phyloP scores from a whole-genome alignment of 2,329 filamentous ascomycete species.

The Oidium heveae region DNA sequence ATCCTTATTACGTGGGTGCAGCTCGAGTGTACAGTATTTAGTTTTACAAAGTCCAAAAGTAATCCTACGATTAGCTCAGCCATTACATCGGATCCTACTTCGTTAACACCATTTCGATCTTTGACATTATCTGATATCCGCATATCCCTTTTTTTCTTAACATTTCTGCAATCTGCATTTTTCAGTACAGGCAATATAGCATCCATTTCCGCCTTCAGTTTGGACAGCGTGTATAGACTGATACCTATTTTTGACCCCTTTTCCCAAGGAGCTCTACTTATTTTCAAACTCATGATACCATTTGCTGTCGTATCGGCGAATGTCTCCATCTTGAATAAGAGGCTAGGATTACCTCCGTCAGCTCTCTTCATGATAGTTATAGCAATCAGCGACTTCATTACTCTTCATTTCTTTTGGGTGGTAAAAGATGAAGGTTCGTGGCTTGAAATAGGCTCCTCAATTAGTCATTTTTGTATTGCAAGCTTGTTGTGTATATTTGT shows the following conservation, averaged over 20 bases:
- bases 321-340: constrained; percentile 72
- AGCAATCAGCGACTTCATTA: constrained; percentile 73
- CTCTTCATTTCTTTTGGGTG: constrained; percentile 92
- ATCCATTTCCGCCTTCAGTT: constrained; percentile 74
- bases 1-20: constrained; percentile 72
- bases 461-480: constrained; percentile 85
- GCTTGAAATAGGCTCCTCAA: constrained; percentile 93
- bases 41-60: constrained; percentile 15
- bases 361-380: constrained; percentile 89
- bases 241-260: constrained; percentile 88
- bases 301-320: constrained; percentile 85
- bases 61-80: constrained; percentile 6
- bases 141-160: constrained; percentile 83
- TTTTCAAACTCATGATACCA: constrained; percentile 78
- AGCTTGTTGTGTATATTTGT: constrained; percentile 80
- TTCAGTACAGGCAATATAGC: constrained; percentile 95
- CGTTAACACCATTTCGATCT: constrained; percentile 23
- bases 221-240: constrained; percentile 71
- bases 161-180: constrained; percentile 81
- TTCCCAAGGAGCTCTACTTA: constrained; percentile 61
- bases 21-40: constrained; percentile 59
- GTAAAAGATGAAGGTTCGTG: constrained; percentile 91
- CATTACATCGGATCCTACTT: constrained; percentile 6
- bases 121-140: constrained; percentile 64
- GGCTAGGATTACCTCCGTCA: constrained; percentile 61